phyloP scores from a whole-genome alignment of 306 rosid genomes.

The Adenanthera pavonina region DNA sequence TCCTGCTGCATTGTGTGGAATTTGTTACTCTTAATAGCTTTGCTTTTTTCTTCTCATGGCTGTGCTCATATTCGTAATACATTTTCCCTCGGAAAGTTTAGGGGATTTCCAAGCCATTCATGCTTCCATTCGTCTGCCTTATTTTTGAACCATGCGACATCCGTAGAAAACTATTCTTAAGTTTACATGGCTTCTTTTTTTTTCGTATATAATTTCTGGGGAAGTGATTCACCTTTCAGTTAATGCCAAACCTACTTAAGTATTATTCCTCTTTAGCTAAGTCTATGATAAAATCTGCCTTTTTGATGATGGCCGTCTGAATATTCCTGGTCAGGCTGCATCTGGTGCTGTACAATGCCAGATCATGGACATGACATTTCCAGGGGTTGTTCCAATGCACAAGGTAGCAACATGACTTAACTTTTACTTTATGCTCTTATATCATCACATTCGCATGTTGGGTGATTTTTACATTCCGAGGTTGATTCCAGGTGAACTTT shows the following conservation, averaged over 20 bases:
- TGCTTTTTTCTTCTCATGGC: not conserved
- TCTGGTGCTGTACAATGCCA: constrained; percentile 99
- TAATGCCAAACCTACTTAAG: not conserved
- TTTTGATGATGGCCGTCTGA: constrained; percentile 27
- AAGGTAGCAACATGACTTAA: constrained; percentile 55
- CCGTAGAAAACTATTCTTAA: not conserved
- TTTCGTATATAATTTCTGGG: not conserved
- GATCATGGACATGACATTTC: constrained; percentile 87
- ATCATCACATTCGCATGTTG: not conserved
- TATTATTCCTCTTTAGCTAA: constrained; percentile 8
- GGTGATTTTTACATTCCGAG: constrained; percentile 22
- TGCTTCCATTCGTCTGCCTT: not conserved
- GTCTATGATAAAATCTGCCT: constrained; percentile 16
- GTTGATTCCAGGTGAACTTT: constrained; percentile 73
- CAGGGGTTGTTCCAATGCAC: constrained; percentile 97
- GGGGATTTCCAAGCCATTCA: not conserved
- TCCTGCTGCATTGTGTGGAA: not conserved
- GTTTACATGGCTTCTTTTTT: not conserved
- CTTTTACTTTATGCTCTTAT: constrained; percentile 2
- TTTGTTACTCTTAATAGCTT: not conserved
- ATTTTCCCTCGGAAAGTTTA: not conserved
- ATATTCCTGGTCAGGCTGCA: constrained; percentile 71
- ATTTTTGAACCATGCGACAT: not conserved
- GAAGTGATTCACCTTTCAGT: not conserved
- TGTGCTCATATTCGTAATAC: constrained; percentile 1